A percentile compares a stretch with the other conserved stretches of the same genome.
phyloP scores from a whole-genome alignment of 1,284 basidiomycete genomes.

The Ceratobasidium sp. region DNA sequence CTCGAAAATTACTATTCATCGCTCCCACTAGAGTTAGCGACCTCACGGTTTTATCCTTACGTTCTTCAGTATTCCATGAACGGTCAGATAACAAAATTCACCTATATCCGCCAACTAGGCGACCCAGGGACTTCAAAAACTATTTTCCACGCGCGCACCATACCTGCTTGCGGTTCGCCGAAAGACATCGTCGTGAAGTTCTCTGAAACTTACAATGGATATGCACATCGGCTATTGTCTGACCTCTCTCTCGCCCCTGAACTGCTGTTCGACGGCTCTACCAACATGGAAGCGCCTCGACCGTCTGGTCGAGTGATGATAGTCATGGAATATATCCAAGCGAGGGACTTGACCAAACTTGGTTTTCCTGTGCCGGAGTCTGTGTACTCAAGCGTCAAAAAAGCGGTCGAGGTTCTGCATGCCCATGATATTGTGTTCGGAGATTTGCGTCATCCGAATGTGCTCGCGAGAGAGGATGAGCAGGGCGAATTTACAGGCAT shows the following conservation, averaged over 20 bases:
- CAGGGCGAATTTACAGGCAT: not conserved
- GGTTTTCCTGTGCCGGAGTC: not conserved
- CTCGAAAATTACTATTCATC: not conserved
- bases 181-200: conserved; percentile 39
- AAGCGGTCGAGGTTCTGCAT: conserved; percentile 24
- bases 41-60: not conserved
- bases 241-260: conserved; percentile 37
- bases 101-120: not conserved
- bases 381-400: not conserved
- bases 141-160: not conserved
- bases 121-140: not conserved
- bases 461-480: conserved; percentile 2
- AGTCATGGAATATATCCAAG: conserved; percentile 34
- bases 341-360: not conserved
- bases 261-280: conserved; percentile 34
- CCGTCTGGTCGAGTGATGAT: conserved; percentile 8
- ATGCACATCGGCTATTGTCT: conserved; percentile 38
- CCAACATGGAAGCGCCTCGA: not conserved
- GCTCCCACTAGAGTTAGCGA: not conserved
- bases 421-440: conserved; percentile 25
- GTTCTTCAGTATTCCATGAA: not conserved
- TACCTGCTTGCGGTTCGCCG: too few relatives aligned
- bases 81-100: not conserved
- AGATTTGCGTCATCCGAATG: conserved; percentile 34
- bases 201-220: conserved; percentile 26